Evolutionary conservation across 352 stramenopile species (phyloP).

Genomic region (Globisporangium uncinulatum): DNA sequence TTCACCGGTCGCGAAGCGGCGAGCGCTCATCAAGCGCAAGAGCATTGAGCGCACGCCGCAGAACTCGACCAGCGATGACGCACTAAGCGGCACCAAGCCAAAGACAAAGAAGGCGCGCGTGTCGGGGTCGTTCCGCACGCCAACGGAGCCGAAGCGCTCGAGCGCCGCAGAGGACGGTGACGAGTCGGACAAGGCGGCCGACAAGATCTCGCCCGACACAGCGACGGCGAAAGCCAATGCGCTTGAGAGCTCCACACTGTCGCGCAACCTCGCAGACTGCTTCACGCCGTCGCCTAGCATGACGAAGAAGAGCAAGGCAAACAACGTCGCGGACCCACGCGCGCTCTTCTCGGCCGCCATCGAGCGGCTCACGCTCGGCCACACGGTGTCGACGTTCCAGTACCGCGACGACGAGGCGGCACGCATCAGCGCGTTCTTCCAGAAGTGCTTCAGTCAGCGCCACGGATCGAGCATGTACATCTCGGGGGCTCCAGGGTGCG

Average conservation of each 20-base stretch:
- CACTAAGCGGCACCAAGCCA: slow-evolving; percentile 2
- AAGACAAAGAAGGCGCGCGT: slow-evolving; percentile 11
- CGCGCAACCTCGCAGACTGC: slow-evolving; percentile 41
- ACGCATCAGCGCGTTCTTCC: slow-evolving; percentile 53
- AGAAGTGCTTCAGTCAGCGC: slow-evolving; percentile 39
- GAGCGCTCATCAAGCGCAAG: slow-evolving; percentile 13
- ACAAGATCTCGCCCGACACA: slow-evolving; percentile 43
- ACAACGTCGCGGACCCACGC: slow-evolving; percentile 9
- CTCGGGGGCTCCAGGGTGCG: slow-evolving; percentile 68
- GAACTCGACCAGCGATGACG: neutral
- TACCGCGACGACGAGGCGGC: slow-evolving; percentile 57
- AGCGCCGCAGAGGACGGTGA: neutral
- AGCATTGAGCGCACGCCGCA: slow-evolving; percentile 2
- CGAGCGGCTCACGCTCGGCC: slow-evolving; percentile 40
- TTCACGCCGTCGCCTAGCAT: slow-evolving; percentile 63
- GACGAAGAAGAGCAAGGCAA: slow-evolving; percentile 20
- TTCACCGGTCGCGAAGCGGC: neutral
- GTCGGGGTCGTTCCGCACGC: slow-evolving; percentile 9
- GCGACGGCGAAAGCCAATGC: slow-evolving; percentile 20
- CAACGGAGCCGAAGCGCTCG: slow-evolving; percentile 10
- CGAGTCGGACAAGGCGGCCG: slow-evolving; percentile 12
- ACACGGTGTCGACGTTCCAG: slow-evolving; percentile 35
- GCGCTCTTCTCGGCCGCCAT: slow-evolving; percentile 32
- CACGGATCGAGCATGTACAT: slow-evolving; percentile 70
- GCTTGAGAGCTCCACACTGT: slow-evolving; percentile 15